These are phyloP conservation scores for Eimeria zaria DNA, from an alignment of 169 alveolate species.

Conservation along the genomic window DNA sequence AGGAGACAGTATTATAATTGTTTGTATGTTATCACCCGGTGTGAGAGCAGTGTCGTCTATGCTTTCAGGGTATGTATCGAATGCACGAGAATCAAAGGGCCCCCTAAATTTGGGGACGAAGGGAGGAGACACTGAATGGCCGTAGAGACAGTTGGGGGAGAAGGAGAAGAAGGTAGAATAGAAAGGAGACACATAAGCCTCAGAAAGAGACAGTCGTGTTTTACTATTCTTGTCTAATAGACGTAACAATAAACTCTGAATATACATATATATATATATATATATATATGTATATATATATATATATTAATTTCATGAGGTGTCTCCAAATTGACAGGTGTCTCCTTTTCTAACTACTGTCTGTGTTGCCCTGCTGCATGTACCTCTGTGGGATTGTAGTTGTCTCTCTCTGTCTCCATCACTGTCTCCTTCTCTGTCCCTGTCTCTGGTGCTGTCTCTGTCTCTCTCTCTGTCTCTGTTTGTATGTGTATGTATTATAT, in stretches of 20 bases:
- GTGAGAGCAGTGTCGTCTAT: background rate
- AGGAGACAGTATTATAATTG: too few species aligned
- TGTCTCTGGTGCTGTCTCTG: too few species aligned
- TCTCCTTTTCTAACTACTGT: background rate
- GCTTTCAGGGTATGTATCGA: background rate
- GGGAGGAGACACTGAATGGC: background rate
- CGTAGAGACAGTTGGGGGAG: background rate
- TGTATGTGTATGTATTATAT: too few species aligned
- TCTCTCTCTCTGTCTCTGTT: too few species aligned
- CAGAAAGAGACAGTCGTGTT: background rate
- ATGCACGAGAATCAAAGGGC: background rate
- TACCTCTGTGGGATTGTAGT: slow-evolving; percentile 79
- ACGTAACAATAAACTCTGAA: background rate
- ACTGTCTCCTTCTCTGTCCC: background rate
- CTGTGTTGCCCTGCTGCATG: slow-evolving; percentile 32
- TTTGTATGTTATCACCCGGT: background rate
- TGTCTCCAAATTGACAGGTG: background rate
- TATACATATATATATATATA: background rate
- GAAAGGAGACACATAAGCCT: background rate
- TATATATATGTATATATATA: slow-evolving; percentile 8
- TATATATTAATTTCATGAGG: background rate
- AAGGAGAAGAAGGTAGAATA: background rate
- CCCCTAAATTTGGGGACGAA: background rate
- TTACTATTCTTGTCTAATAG: background rate
- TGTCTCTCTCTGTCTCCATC: background rate